Evolutionary conservation across 805 yeast genomes (phyloP), one percentile per base, ranked within the genome.

Genomic region (Saitoella complicata): DNA sequence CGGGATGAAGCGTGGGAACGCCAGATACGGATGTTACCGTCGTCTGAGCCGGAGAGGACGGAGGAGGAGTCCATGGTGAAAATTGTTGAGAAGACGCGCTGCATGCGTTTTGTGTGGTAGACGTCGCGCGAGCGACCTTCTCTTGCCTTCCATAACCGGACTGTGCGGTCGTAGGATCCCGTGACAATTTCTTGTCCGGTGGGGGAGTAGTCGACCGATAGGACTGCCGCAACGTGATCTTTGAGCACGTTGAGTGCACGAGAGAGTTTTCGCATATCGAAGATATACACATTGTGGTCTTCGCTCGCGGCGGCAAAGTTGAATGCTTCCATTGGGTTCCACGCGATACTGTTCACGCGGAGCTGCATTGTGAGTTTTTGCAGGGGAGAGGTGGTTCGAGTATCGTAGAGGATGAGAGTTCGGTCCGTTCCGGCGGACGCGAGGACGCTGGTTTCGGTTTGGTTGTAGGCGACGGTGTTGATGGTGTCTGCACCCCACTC

Each of bases 281-380:
- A 93, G 45, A 81, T 71, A 61, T 91, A 91, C 7, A 80, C 78
- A 60, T 91, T 91, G 62, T 88, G 96, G 66, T 91, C 97, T 64
- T 91, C 99, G 57, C 76, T 76, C 2, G 85, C 97, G 37, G 83
- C 76, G 11, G 87, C 96, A 65, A 91, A 88, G 58, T 81, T 77
- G 65, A 75, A 91, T 1, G 97, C 94, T 62, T 91, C 97, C 80
- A 91, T 83, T 4, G 99, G 99, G 63, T 91, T 91, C 97, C 97
- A 91, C 45, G 86, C 72, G 30, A 91, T 70, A 40, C 88, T 70
- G 61, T 91, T 91, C 12, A 87, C 82, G 55, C 93, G 72, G 72
- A 91, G 69, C 9, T 76, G 67, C 31, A 91, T 82, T 40, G 80
- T 81, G 47, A 88, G 74, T 60, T 87, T 88, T 62, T 93, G 97